Percentiles rank a stretch among this genome's conserved stretches.
phyloP scores from a whole-genome alignment of 495 filamentous ascomycete genomes.

The Lepidopterella palustris region DNA sequence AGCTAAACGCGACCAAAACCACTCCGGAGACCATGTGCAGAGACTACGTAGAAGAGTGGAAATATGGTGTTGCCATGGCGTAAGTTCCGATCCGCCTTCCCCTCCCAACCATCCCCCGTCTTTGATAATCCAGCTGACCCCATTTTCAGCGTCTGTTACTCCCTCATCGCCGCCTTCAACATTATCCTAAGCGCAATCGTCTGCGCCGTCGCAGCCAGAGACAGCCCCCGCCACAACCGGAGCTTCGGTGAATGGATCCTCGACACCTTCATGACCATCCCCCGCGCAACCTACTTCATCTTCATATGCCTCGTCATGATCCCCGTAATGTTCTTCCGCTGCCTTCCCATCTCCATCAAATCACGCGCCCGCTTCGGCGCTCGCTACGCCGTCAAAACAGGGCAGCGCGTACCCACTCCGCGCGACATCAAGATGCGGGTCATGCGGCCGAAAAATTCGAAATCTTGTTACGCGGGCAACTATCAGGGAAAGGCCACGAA shows the following conservation, averaged over 20 bases:
- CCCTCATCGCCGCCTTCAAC: slow-evolving; percentile 12
- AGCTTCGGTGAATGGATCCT: not conserved
- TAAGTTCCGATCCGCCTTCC: not conserved
- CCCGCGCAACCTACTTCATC: slow-evolving; percentile 3
- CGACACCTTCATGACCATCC: slow-evolving; percentile 6
- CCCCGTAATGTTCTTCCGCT: slow-evolving; percentile 10
- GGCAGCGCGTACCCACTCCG: not conserved
- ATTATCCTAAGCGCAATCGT: slow-evolving; percentile 1
- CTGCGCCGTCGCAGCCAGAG: not conserved
- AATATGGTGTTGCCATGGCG: slow-evolving; percentile 15
- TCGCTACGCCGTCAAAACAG: slow-evolving; percentile 14
- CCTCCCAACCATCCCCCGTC: not conserved
- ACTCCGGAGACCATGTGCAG: slow-evolving; percentile 16
- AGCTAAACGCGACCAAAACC: slow-evolving; percentile 14
- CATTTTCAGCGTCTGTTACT: slow-evolving; percentile 1
- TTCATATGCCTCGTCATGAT: not conserved
- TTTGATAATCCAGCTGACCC: not conserved
- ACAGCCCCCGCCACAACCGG: not conserved
- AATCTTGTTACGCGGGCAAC: not conserved
- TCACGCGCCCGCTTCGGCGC: slow-evolving; percentile 8
- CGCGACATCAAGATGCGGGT: not conserved
- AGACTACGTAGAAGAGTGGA: slow-evolving; percentile 21
- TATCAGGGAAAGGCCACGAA: not conserved
- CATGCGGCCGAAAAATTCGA: not conserved
- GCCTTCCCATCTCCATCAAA: slow-evolving; percentile 12